A percentile compares a stretch with the other conserved stretches of the same genome.
Evolutionary conservation across 768 basidiomycete species (phyloP).

Genomic region (Erythrobasidium yunnanense): DNA sequence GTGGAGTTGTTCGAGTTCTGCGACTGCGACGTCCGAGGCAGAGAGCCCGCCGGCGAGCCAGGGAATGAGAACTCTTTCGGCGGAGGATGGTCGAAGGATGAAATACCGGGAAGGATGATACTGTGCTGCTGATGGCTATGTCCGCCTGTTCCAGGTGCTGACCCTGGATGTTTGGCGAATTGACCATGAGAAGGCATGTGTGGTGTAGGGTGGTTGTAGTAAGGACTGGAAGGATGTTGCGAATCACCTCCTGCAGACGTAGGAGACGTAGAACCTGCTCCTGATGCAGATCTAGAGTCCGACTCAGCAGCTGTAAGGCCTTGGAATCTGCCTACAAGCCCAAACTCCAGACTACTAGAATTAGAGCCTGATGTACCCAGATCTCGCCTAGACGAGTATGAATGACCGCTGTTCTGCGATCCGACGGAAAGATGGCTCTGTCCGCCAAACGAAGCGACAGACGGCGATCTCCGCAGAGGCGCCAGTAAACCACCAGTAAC

Average conservation of each 20-base stretch:
- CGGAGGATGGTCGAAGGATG: constrained; percentile 30
- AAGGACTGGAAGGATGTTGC: background rate
- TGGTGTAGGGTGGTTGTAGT: background rate
- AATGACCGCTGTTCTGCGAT: constrained; percentile 5
- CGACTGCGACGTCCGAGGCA: constrained; percentile 4
- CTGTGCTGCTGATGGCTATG: constrained; percentile 23
- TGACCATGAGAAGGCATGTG: background rate
- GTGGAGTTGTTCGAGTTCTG: constrained; percentile 21
- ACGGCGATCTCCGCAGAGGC: constrained; percentile 21
- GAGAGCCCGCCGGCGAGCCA: background rate
- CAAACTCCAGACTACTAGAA: constrained; percentile 8
- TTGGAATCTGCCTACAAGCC: constrained; percentile 26
- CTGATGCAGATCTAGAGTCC: no score
- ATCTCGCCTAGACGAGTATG: background rate
- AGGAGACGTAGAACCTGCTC: background rate
- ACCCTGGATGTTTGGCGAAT: constrained; percentile 5
- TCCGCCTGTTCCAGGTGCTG: background rate
- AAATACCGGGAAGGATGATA: constrained; percentile 31
- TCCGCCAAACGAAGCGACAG: constrained; percentile 29
- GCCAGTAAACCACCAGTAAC: constrained; percentile 11
- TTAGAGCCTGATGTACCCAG: constrained; percentile 2
- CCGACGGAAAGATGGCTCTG: constrained; percentile 24
- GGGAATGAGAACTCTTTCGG: constrained; percentile 21
- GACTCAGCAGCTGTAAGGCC: constrained; percentile 26
- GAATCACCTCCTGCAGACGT: background rate